Evolutionary conservation across 2,329 filamentous ascomycete genomes (phyloP).

Genomic region (Zasmidium cellare): DNA sequence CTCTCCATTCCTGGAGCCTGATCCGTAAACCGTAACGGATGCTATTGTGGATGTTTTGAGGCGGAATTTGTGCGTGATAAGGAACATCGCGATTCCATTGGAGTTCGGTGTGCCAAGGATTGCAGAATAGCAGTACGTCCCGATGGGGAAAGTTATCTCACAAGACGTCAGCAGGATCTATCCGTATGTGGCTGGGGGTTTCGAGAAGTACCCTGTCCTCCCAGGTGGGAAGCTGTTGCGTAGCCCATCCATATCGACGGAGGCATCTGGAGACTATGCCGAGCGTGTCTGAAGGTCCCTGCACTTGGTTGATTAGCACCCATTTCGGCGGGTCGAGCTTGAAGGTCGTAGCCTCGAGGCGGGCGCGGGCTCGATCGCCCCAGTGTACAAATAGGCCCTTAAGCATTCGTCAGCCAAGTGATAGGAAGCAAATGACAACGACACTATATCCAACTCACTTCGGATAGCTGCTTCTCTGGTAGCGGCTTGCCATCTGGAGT

Average conservation of each 20-base stretch:
- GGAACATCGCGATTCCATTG: not conserved
- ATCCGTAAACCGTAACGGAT: constrained; percentile 3
- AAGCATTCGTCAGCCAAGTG: too few relatives aligned
- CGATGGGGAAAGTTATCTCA: constrained; percentile 7
- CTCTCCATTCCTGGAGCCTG: constrained; percentile 36
- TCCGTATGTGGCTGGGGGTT: too few relatives aligned
- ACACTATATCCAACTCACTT: too few relatives aligned
- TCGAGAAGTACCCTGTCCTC: not conserved
- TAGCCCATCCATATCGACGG: not conserved
- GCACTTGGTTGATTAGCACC: not conserved
- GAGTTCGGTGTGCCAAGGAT: not conserved
- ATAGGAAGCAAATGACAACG: too few relatives aligned
- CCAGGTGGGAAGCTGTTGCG: not conserved
- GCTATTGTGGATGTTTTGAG: not conserved
- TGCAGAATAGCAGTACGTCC: constrained; percentile 1
- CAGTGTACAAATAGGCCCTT: too few relatives aligned
- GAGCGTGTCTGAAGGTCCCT: not conserved
- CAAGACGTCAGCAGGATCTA: too few relatives aligned
- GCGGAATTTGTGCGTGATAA: not conserved
- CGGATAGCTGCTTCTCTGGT: too few relatives aligned
- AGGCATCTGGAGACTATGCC: constrained; percentile 1
- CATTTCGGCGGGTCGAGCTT: not conserved
- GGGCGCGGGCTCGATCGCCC: too few relatives aligned
- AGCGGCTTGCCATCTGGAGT: too few relatives aligned
- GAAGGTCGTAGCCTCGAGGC: too few relatives aligned